Conservation (phyloP, 495 filamentous ascomycete species). For the Podospora bellae-mahoneyi region DNA sequence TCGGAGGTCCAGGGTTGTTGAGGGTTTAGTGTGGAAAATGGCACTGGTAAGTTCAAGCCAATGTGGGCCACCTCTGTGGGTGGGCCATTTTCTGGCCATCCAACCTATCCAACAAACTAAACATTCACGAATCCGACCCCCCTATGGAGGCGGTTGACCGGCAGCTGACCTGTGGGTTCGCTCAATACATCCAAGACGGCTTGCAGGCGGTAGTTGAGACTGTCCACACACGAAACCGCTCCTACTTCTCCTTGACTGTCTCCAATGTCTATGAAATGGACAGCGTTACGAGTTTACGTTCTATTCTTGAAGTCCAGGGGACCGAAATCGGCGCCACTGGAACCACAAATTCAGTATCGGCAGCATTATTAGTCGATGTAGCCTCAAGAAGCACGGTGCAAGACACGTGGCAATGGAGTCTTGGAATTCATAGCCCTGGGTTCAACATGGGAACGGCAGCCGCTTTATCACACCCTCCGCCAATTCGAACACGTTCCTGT, state of each 20-base stretch:
- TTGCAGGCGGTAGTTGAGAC: neutral
- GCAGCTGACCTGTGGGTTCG: neutral
- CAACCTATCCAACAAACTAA: neutral
- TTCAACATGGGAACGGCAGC: neutral
- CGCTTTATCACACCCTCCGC: neutral
- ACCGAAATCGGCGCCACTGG: neutral
- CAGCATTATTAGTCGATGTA: neutral
- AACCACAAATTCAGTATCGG: neutral
- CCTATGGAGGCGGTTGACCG: neutral
- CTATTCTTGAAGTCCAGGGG: neutral
- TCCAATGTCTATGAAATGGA: conserved; percentile 1
- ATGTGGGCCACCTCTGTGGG: no score
- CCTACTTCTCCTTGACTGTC: conserved; percentile 3
- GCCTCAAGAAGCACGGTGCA: neutral
- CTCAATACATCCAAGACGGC: neutral
- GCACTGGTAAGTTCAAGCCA: no score
- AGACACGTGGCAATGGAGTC: neutral
- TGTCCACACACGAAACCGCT: neutral
- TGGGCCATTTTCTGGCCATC: no score
- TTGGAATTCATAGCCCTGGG: neutral
- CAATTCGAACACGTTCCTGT: neutral
- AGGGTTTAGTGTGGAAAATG: no score
- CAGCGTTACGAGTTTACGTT: neutral
- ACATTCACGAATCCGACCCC: neutral
- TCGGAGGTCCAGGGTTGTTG: no score